phyloP scores from a whole-genome alignment of 805 yeast species.

The Candida ficus region DNA sequence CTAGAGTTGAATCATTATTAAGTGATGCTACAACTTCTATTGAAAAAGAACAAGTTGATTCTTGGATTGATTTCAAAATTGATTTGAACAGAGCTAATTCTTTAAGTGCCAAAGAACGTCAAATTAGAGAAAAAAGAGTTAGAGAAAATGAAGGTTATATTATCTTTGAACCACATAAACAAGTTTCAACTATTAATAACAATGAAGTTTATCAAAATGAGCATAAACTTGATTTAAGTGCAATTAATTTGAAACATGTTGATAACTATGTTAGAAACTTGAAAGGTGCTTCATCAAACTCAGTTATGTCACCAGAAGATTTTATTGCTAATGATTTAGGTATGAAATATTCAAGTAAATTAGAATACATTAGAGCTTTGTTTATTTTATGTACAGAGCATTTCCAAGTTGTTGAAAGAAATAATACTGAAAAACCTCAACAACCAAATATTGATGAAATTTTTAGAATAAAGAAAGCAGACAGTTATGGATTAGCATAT shows the following conservation, averaged over 20 bases:
- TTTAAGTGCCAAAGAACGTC: slow-evolving; percentile 61
- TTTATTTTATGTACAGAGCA: slow-evolving; percentile 58
- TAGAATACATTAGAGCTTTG: slow-evolving; percentile 63
- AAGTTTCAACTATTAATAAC: slow-evolving; percentile 37
- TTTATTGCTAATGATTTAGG: slow-evolving; percentile 51
- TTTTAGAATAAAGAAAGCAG: slow-evolving; percentile 47
- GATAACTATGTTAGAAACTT: slow-evolving; percentile 36
- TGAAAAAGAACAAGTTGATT: slow-evolving; percentile 35
- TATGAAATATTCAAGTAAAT: slow-evolving; percentile 43
- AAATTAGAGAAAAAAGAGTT: slow-evolving; percentile 60
- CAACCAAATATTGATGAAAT: slow-evolving; percentile 36
- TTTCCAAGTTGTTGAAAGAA: slow-evolving; percentile 37
- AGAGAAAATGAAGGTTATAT: slow-evolving; percentile 55
- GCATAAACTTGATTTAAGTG: slow-evolving; percentile 25
- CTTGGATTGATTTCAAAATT: slow-evolving; percentile 50
- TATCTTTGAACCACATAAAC: slow-evolving; percentile 57
- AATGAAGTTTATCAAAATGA: slow-evolving; percentile 38
- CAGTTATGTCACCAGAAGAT: slow-evolving; percentile 45
- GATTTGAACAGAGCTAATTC: slow-evolving; percentile 73
- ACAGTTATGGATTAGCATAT: slow-evolving; percentile 69
- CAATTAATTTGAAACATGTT: slow-evolving; percentile 34
- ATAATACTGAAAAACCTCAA: slow-evolving; percentile 9
- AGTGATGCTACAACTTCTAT: slow-evolving; percentile 16
- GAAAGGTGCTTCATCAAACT: slow-evolving; percentile 24
- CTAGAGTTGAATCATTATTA: slow-evolving; percentile 18